These are phyloP conservation scores for Raphanus sativus DNA, from an alignment of 345 rosid species.

Conservation along the genomic window DNA sequence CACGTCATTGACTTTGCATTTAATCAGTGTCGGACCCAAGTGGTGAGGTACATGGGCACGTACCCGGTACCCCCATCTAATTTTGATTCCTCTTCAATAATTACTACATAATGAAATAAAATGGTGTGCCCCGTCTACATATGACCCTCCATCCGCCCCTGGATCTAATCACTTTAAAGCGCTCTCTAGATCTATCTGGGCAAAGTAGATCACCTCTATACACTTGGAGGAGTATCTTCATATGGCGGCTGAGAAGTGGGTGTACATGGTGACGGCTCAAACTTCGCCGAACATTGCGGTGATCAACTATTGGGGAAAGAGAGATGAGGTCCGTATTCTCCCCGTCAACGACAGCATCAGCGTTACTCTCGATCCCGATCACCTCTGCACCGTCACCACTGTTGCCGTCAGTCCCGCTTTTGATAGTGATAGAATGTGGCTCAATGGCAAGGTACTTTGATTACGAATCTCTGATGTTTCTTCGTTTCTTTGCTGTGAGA, in stretches of 20 bases:
- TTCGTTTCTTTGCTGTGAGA: too few species aligned
- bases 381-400: constrained; percentile 90
- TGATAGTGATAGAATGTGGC: constrained; percentile 95
- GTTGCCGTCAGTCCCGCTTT: constrained; percentile 90
- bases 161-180: neutral
- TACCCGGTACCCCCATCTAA: too few species aligned
- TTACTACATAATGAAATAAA: too few species aligned
- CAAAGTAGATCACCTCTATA: neutral
- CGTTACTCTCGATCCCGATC: constrained; percentile 89
- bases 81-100: too few species aligned
- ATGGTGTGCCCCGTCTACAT: too few species aligned
- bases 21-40: too few species aligned
- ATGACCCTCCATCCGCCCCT: neutral
- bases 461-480: neutral
- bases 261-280: constrained; percentile 77
- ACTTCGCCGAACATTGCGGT: constrained; percentile 98
- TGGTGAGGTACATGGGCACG: too few species aligned
- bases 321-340: constrained; percentile 81
- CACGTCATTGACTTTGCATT: neutral
- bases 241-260: constrained; percentile 72
- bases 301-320: constrained; percentile 96
- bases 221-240: neutral
- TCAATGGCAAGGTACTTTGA: constrained; percentile 78
- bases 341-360: constrained; percentile 94
- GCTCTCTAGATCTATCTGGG: constrained; percentile 7